phyloP scores from a whole-genome alignment of 2,329 filamentous ascomycete genomes.

The Apiospora saccharicola region DNA sequence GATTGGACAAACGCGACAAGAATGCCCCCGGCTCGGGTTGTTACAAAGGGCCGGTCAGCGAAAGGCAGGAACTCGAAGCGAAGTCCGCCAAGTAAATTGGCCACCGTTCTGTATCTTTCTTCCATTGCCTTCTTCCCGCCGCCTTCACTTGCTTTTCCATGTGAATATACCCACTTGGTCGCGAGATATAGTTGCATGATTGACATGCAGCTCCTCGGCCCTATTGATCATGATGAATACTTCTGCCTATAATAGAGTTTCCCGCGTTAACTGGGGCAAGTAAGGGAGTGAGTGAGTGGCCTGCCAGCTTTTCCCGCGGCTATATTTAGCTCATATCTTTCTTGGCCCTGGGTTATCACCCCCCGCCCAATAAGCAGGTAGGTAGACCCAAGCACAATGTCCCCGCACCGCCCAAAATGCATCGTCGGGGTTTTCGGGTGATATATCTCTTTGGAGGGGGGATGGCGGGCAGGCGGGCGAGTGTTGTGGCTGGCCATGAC shows the following conservation, averaged over 20 bases:
- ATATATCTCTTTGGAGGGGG: background rate
- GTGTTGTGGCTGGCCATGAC: background rate
- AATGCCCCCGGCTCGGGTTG: background rate
- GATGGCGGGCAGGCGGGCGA: too few relatives aligned
- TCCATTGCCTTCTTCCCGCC: background rate
- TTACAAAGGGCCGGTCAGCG: background rate
- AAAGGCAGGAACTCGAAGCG: conserved; percentile 11
- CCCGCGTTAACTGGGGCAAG: background rate
- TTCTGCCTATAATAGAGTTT: too few relatives aligned
- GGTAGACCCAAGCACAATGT: background rate
- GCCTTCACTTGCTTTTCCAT: background rate
- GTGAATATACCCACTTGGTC: background rate
- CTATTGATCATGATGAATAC: conserved; percentile 1
- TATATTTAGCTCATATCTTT: background rate
- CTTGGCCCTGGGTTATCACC: background rate
- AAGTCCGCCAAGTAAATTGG: background rate
- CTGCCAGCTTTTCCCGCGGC: background rate
- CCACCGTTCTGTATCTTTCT: background rate
- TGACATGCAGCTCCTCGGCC: background rate
- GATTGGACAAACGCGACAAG: background rate
- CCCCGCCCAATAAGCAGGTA: background rate
- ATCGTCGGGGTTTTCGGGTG: background rate
- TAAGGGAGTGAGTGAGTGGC: background rate
- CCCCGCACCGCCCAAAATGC: background rate
- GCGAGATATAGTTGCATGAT: background rate